A percentile compares a stretch with the other conserved stretches of the same genome.
Evolutionary conservation across 495 filamentous ascomycete genomes (phyloP).

Genomic region (Daldinia concentrica): DNA sequence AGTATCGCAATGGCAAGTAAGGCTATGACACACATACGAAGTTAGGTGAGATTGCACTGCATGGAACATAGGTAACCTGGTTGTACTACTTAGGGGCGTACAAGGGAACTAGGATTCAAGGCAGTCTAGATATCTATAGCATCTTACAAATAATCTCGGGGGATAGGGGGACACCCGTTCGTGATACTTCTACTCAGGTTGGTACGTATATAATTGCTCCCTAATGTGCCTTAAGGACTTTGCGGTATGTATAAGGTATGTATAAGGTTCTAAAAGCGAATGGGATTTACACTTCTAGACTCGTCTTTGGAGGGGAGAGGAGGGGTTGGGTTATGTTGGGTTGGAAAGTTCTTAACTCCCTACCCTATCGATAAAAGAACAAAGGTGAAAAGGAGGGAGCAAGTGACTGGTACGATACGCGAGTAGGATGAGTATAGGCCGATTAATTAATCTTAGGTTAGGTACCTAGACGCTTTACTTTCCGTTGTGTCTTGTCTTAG

Average conservation of each 20-base stretch:
- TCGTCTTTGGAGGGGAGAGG: not conserved
- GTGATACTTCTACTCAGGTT: not conserved
- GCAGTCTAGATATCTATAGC: not conserved
- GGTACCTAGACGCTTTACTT: not conserved
- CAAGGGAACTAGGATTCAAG: not conserved
- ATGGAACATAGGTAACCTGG: constrained; percentile 10
- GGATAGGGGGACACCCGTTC: not conserved
- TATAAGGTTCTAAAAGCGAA: not conserved
- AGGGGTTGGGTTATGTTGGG: constrained; percentile 11
- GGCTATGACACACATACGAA: constrained; percentile 21
- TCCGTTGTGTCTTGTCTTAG: constrained; percentile 21
- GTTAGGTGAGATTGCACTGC: constrained; percentile 18
- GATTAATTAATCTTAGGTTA: not conserved
- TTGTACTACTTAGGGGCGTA: not conserved
- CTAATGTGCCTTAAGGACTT: not conserved
- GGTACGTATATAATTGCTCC: not conserved
- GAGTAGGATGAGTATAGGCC: not conserved
- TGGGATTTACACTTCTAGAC: constrained; percentile 5
- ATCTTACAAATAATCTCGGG: not conserved
- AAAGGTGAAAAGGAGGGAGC: not conserved
- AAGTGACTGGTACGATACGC: not conserved
- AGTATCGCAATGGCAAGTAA: constrained; percentile 8
- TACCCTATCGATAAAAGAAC: not conserved
- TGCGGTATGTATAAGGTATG: constrained; percentile 9
- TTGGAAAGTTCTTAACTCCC: not conserved